Base-by-base conservation (phyloP, 2,329 filamentous ascomycete species). In the Colletotrichum sp. region DNA sequence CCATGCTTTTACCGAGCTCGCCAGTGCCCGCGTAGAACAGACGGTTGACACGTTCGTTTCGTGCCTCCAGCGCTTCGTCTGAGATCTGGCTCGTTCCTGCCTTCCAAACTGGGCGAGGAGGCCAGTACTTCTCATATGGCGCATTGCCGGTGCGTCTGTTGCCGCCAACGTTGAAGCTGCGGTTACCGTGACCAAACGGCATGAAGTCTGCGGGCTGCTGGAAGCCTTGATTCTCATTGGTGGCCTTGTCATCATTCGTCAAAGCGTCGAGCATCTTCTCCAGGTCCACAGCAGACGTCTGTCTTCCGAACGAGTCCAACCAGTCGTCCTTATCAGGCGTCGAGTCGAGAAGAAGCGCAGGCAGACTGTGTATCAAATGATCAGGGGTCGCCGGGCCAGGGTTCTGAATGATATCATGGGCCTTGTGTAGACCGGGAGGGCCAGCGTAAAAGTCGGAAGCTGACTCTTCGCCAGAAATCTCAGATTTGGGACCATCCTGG, bases 11-110 rank as follows among this genome's bases (percentile, higher is more conserved):
- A 61, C 81, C 80, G 28, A 88, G 76, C 36, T 83, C 82, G 30
- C 82, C 80, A 5, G 80, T 80, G 52, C 87, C 86, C 1, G 81
- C 80, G 64, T 88, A 87, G 81, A 88, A 90, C 39, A 79, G 77
- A 6, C 77, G 78, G 63, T 85, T 78, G 63, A 85, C 79, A 28
- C 80, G 79, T 8, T 80, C 79, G n/a, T 81, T 80, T 21, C 81
- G 83, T 8, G 70, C 60, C 15, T 75, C 59, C 30, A 82, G 57
- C 28, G 81, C 75, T 13, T 82, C 81, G 30, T 79, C 75, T 28
- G 80, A 77, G 63, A 78, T 70, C 7, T 76, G 74, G 64, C 74
- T 76, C 8, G 81, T 79, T 15, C 67, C 77, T 28, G 74, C 67
- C 70, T 78, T 70, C 67, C 76, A 78, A 39, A 69, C 3, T 26